Base-by-base conservation (phyloP, 108 stramenopile species). In the Seminavis robusta region DNA sequence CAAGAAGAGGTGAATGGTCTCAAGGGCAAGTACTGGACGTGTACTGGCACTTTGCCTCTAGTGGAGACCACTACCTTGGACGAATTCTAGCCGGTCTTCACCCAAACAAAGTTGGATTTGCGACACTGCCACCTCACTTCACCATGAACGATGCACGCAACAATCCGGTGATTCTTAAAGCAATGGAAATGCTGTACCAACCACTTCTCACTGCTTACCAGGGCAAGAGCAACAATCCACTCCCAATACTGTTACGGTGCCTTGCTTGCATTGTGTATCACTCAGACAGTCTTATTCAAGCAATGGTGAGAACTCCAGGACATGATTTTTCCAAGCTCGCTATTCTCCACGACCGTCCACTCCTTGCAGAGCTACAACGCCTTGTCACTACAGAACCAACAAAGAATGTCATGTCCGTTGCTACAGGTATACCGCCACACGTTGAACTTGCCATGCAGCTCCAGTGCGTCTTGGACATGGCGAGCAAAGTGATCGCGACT, bases 31-130 rank as follows among this genome's bases (percentile, higher is more conserved):
- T 78, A 26, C 21, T 73, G 21, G 71, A 78, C 42, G 24, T 78
- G 1, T 78, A 73, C 28, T 78, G 57, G 27, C 34, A 57, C 11
- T 73, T 69, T 65, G 61, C 61, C 4, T 45, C 30, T 41, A 39
- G 49, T 24, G 67, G 77, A 20, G 77, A 73, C 40, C 41, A 69
- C 9, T 78, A 73, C 33, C 33, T 73, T 11, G 71, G 77, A 15
- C 58, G 61, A 11, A 31, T 64, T 0, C 44, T 78, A 20, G 29
- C 67, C 8, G 51, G 56, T 0, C 19, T 69, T 9, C 48, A 69
- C 38, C 63, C 72, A 43, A 45, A 46, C 30, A 37, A 17, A 11
- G 23, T 27, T 10, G 26, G 39, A 2, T 73, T 78, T 61, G 62
- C 20, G 11, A 30, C 48, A 16, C 52, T 68, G 5, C 67, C 66